Conservation (phyloP, 2,329 filamentous ascomycete species). For the Dichotomopilus funicola region DNA sequence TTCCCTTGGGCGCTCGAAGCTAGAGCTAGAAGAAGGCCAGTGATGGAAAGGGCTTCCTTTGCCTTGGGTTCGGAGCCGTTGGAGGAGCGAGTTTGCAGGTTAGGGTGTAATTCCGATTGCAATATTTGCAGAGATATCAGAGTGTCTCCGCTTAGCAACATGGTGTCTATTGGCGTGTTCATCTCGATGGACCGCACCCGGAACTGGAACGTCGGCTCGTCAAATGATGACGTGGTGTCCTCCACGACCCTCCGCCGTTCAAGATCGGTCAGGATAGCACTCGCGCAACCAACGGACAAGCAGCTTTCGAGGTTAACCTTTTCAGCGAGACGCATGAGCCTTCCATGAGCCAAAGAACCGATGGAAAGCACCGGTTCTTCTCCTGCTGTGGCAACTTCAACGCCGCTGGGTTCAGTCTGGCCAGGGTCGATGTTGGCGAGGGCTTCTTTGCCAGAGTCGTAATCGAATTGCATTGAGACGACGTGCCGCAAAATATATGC, state of each 20-base stretch:
- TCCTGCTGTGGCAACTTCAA: constrained; percentile 47
- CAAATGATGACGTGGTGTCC: constrained; percentile 54
- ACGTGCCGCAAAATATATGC: constrained; percentile 55
- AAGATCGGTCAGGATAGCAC: constrained; percentile 76
- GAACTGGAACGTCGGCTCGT: constrained; percentile 53
- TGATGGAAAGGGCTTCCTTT: constrained; percentile 79
- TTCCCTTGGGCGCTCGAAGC: constrained; percentile 76
- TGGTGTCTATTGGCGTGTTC: constrained; percentile 60
- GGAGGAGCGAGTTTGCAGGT: constrained; percentile 68
- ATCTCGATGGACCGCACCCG: constrained; percentile 61
- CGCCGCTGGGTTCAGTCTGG: constrained; percentile 41
- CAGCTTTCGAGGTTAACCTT: constrained; percentile 68
- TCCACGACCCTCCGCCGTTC: constrained; percentile 59
- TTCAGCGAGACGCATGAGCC: constrained; percentile 61
- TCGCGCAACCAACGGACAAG: constrained; percentile 74
- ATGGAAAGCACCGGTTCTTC: constrained; percentile 30
- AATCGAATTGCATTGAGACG: constrained; percentile 65
- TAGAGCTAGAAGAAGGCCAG: constrained; percentile 70
- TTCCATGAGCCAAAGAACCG: constrained; percentile 53
- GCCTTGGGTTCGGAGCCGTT: constrained; percentile 52
- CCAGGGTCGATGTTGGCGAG: constrained; percentile 53
- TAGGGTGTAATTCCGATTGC: constrained; percentile 74
- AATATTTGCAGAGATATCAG: constrained; percentile 79
- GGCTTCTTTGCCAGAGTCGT: constrained; percentile 59
- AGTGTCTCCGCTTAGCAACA: constrained; percentile 79